Base-by-base conservation (phyloP, 2,329 filamentous ascomycete species). In the Geosmithia morbida region DNA sequence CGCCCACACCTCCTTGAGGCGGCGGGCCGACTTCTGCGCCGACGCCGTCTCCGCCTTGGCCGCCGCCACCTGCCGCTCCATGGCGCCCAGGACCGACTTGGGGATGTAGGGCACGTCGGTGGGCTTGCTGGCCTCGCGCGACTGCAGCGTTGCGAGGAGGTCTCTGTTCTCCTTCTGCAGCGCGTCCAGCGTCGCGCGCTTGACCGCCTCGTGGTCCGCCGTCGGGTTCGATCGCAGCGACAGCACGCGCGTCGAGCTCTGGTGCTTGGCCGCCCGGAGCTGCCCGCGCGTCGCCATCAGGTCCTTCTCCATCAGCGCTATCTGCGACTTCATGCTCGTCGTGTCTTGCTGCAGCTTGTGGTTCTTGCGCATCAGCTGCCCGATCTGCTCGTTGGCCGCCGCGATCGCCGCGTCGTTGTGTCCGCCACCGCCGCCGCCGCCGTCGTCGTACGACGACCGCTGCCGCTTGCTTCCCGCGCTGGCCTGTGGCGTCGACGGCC, bases 201-300 rank as follows among this genome's bases (percentile, higher is more conserved):
- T 95, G 61, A 95, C 78, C 2, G 84, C 83, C 65, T 95, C 87
- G 50, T 79, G 79, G 56, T 92, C 79, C 0, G 88, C 80, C 0
- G 92, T 97, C 0, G 92, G 92, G 61, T 98, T 98, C n/a, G 84
- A 82, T 49, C 87, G 84, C 14, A 97, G 71, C 48, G 92, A 83
- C 22, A 98, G 75, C 44, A 97, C 74, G 37, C 92, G 85, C 3
- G 83, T 94, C 52, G 85, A 81, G 29, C 80, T 83, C 17, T 82
- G 78, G 45, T 82, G 72, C 51, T 75, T 73, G 6, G 76, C 76
- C 1, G 72, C 70, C 44, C 76, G 74, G 20, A 97, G 77, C 59
- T 95, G 88, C 30, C 84, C 78, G 49, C 79, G 72, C 48, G 75
- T 72, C 11, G 88, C 83, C 41, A 81, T 74, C 44, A 92, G 72